A percentile compares a stretch with the other conserved stretches of the same genome.
These are phyloP conservation scores for Trypanosoma grayi DNA, from an alignment of 208 protist genomes.

Conservation along the genomic window DNA sequence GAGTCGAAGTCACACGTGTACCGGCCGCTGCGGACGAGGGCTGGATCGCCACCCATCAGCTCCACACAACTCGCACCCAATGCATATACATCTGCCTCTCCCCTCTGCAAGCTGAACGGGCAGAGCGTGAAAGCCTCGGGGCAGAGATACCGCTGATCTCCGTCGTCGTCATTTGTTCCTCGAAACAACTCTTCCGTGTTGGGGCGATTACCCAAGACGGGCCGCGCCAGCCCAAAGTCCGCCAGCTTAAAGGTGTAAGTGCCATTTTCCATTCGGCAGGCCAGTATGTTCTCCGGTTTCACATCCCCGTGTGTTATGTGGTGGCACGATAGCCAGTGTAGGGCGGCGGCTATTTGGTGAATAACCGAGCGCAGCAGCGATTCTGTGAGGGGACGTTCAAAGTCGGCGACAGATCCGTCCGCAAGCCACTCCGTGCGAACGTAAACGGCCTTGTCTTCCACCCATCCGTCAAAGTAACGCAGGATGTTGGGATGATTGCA, in stretches of 20 bases:
- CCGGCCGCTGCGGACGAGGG: slow-evolving; percentile 29
- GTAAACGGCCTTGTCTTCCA: slow-evolving; percentile 76
- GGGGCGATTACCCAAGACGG: slow-evolving; percentile 19
- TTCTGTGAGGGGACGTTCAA: slow-evolving; percentile 47
- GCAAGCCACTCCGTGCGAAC: slow-evolving; percentile 75
- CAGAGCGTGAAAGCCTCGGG: slow-evolving; percentile 53
- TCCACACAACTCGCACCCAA: slow-evolving; percentile 84
- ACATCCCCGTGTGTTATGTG: slow-evolving; percentile 86
- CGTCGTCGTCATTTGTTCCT: slow-evolving; percentile 82
- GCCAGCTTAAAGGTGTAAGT: slow-evolving; percentile 72
- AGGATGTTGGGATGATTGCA: slow-evolving; percentile 76
- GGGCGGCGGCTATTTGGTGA: slow-evolving; percentile 62
- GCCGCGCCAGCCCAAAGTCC: slow-evolving; percentile 80
- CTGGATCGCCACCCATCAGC: slow-evolving; percentile 48
- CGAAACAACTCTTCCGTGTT: slow-evolving; percentile 52
- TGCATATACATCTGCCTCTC: slow-evolving; percentile 82
- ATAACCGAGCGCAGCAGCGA: slow-evolving; percentile 41
- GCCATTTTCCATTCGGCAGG: slow-evolving; percentile 28
- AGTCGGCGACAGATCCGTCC: slow-evolving; percentile 34
- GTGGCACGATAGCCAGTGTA: slow-evolving; percentile 71
- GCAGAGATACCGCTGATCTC: slow-evolving; percentile 78
- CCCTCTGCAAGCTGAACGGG: slow-evolving; percentile 16
- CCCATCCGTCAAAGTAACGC: slow-evolving; percentile 84
- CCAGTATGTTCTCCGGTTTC: slow-evolving; percentile 77
- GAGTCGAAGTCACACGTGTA: slow-evolving; percentile 13